Conservation (phyloP, 768 basidiomycete genomes). For the Termitomyces eurrhizus region DNA sequence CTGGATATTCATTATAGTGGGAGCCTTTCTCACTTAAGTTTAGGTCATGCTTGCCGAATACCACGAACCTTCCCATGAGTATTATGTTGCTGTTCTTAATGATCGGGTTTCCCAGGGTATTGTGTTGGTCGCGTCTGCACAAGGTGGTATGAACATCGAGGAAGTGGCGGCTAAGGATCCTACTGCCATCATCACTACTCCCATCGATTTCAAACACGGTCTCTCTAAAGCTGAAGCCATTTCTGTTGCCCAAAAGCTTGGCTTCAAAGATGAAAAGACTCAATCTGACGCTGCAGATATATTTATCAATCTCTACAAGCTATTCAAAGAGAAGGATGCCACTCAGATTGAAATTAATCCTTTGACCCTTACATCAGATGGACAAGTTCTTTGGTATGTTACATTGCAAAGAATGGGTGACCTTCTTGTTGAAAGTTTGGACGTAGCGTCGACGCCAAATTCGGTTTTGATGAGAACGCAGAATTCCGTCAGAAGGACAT, state of each 20-base stretch:
- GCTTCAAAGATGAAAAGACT: conserved; percentile 70
- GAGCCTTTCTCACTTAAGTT: conserved; percentile 2
- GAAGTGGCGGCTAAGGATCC: conserved; percentile 98
- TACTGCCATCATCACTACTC: conserved; percentile 90
- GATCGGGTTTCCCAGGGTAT: conserved; percentile 87
- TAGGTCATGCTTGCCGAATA: conserved; percentile 99
- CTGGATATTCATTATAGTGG: background rate
- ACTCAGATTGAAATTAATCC: conserved; percentile 99
- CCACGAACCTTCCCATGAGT: conserved; percentile 90
- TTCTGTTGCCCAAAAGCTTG: conserved; percentile 82
- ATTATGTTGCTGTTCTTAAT: conserved; percentile 96
- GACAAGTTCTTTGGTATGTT: conserved; percentile 82
- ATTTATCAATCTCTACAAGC: conserved; percentile 90
- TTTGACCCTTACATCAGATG: conserved; percentile 87
- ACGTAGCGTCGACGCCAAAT: conserved; percentile 97
- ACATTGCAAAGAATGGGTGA: conserved; percentile 5
- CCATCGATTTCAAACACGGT: conserved; percentile 82
- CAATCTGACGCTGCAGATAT: conserved; percentile 88
- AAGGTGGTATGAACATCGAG: conserved; percentile 99
- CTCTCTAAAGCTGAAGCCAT: conserved; percentile 70
- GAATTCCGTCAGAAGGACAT: conserved; percentile 95
- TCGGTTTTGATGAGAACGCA: conserved; percentile 99
- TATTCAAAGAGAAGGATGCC: conserved; percentile 99
- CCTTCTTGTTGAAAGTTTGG: conserved; percentile 7
- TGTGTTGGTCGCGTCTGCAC: conserved; percentile 88